phyloP scores from a whole-genome alignment of 2,329 filamentous ascomycete genomes.

The Coniochaeta ligniaria region DNA sequence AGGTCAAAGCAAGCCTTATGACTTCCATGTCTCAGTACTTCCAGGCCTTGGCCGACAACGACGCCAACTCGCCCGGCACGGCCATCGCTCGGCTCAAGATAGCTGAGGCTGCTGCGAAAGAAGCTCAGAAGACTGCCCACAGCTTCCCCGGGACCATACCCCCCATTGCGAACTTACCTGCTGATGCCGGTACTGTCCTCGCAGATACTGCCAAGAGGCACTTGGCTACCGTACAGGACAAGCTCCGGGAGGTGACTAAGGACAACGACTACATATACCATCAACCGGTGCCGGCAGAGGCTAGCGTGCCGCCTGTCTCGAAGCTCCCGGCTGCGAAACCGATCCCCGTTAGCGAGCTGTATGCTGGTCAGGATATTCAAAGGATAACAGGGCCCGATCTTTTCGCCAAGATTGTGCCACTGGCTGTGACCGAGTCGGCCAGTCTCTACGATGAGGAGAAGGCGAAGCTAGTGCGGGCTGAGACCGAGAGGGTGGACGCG shows the following conservation, averaged over 20 bases:
- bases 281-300: conserved; percentile 80
- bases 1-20: conserved; percentile 76
- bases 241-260: conserved; percentile 67
- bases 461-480: conserved; percentile 86
- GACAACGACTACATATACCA: conserved; percentile 99
- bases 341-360: conserved; percentile 92
- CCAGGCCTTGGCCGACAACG: conserved; percentile 84
- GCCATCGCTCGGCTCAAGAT: conserved; percentile 77
- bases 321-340: conserved; percentile 95
- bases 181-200: conserved; percentile 68
- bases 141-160: conserved; percentile 76
- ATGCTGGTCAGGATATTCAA: conserved; percentile 95
- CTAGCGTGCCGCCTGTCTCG: conserved; percentile 70
- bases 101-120: conserved; percentile 70
- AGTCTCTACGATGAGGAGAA: conserved; percentile 98
- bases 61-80: conserved; percentile 78
- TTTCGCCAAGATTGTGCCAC: conserved; percentile 92
- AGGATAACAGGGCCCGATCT: conserved; percentile 94
- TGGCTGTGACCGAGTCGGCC: conserved; percentile 92
- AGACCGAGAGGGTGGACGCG: conserved; percentile 86
- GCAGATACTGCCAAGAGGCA: conserved; percentile 83
- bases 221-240: conserved; percentile 71
- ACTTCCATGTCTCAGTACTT: conserved; percentile 86
- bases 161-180: conserved; percentile 72
- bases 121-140: conserved; percentile 69